A percentile compares a stretch with the other conserved stretches of the same genome.
Conservation (phyloP, 202 grass and related monocot species). For the Panicum virgatum region DNA sequence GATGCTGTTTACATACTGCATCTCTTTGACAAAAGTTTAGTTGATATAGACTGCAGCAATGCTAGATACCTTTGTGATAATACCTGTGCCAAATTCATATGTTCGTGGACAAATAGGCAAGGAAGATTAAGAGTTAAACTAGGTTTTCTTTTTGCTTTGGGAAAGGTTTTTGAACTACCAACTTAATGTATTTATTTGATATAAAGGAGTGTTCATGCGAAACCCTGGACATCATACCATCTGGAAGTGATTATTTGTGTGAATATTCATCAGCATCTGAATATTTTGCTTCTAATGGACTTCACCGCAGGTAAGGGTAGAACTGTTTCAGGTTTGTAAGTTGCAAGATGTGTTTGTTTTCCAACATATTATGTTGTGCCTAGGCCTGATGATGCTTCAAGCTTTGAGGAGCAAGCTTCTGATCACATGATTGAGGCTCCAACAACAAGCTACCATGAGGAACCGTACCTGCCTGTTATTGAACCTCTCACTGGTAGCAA, state of each 20-base stretch:
- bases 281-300: slow-evolving; percentile 56
- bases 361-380: slow-evolving; percentile 28
- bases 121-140: background rate
- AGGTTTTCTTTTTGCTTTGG: slow-evolving; percentile 12
- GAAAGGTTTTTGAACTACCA: slow-evolving; percentile 18
- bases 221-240: slow-evolving; percentile 48
- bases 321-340: slow-evolving; percentile 23
- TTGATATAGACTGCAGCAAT: background rate
- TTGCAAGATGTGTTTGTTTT: slow-evolving; percentile 14
- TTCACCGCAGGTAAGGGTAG: slow-evolving; percentile 47
- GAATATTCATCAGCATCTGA: slow-evolving; percentile 58
- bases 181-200: slow-evolving; percentile 20
- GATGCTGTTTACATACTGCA: slow-evolving; percentile 7
- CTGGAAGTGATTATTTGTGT: slow-evolving; percentile 44
- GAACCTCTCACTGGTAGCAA: slow-evolving; percentile 36
- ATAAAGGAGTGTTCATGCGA: slow-evolving; percentile 46
- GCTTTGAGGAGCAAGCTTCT: slow-evolving; percentile 44
- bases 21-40: background rate
- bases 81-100: background rate
- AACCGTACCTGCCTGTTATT: slow-evolving; percentile 27
- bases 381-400: slow-evolving; percentile 42
- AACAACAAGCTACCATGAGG: slow-evolving; percentile 41
- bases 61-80: background rate
- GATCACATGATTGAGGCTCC: slow-evolving; percentile 30
- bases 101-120: slow-evolving; percentile 1